These are phyloP conservation scores for Rhizomucor pusillus DNA, from an alignment of 371 early-diverging fungal species.

Conservation along the genomic window DNA sequence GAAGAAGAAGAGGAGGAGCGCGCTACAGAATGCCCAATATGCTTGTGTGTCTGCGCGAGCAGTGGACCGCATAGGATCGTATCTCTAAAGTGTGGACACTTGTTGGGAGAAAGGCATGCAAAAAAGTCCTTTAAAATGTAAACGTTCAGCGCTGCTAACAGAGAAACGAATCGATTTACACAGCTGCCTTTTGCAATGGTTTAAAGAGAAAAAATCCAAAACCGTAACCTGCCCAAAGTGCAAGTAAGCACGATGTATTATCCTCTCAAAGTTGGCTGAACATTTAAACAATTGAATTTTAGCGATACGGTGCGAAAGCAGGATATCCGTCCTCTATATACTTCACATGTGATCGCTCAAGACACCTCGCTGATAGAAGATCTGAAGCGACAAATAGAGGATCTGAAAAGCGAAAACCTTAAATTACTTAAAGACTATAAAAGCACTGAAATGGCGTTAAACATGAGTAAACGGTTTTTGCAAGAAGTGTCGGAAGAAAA, in stretches of 20 bases:
- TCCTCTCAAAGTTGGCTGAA: neutral
- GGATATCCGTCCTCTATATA: neutral
- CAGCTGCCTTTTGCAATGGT: neutral
- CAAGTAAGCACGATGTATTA: neutral
- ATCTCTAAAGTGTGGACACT: neutral
- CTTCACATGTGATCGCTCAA: neutral
- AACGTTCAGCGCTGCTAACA: too few relatives aligned
- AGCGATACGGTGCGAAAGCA: neutral
- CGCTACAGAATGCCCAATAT: neutral
- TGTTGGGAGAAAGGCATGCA: neutral
- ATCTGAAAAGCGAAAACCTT: neutral
- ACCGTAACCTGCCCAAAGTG: neutral
- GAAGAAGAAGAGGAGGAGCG: neutral
- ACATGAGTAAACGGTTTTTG: too few relatives aligned
- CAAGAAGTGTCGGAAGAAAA: too few relatives aligned
- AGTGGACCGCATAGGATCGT: neutral
- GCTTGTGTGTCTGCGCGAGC: neutral
- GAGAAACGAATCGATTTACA: neutral
- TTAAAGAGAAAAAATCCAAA: neutral
- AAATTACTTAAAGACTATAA: neutral
- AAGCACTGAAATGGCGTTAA: too few relatives aligned
- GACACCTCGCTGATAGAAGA: neutral
- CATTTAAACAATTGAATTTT: neutral
- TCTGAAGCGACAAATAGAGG: neutral
- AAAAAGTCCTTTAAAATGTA: too few relatives aligned